phyloP scores from a whole-genome alignment of 257 asterid species.

The Solanum chiquidenum region DNA sequence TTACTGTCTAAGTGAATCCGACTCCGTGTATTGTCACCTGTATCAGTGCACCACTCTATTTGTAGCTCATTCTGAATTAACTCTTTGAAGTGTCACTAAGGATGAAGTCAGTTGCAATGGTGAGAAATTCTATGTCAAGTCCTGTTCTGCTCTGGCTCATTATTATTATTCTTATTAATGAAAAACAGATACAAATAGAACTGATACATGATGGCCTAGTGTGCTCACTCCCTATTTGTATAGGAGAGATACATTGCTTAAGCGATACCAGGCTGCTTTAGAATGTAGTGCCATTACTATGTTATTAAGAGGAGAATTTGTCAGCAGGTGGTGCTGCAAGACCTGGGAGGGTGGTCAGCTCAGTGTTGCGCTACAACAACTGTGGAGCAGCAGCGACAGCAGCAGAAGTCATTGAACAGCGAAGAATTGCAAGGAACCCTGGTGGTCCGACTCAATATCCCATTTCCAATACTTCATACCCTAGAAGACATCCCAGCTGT shows the following conservation, averaged over 20 bases:
- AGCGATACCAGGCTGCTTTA: not conserved
- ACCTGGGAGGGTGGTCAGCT: conserved; percentile 67
- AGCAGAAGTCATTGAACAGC: conserved; percentile 47
- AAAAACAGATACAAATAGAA: not conserved
- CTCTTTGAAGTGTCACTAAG: not conserved
- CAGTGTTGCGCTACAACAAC: conserved; percentile 46
- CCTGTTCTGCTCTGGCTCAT: not conserved
- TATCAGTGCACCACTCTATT: not conserved
- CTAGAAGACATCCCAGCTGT: conserved; percentile 32
- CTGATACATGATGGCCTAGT: not conserved
- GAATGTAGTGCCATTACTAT: not conserved
- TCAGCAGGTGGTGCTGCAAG: conserved; percentile 62
- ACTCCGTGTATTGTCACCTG: not conserved
- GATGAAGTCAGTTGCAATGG: not conserved
- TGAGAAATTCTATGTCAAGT: not conserved
- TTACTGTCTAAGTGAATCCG: not conserved
- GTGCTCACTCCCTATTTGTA: not conserved
- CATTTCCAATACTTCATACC: conserved; percentile 41
- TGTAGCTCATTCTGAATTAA: not conserved
- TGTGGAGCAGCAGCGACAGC: conserved; percentile 49
- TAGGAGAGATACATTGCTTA: not conserved
- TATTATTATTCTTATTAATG: not conserved
- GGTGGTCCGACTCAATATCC: conserved; percentile 47
- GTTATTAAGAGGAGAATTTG: conserved; percentile 2
- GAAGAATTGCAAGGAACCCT: conserved; percentile 47